Evolutionary conservation across 164 flowering plant genomes (phyloP), one percentile per base, ranked within the genome.

Genomic region (Amborella trichopoda): DNA sequence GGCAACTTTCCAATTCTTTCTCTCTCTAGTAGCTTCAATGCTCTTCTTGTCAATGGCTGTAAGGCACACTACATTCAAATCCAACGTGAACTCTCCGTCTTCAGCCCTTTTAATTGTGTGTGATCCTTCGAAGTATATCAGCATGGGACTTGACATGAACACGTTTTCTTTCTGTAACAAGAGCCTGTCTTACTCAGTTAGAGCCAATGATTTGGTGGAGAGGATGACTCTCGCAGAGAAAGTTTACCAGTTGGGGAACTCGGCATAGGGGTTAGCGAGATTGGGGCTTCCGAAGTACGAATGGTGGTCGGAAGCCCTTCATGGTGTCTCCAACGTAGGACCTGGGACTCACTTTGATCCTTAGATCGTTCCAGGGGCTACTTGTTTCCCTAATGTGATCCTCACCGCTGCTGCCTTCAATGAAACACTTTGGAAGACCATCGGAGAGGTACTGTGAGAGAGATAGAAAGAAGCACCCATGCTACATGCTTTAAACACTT

Each of bases 201-300:
- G 49, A 23, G 56, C 33, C 19, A 53, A 53, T 33, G 58, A 45
- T 25, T 34, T 53, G 50, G 25, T 53, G 3, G 44, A 45, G n/a
- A 10, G 50, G 9, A 44, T 53, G 58, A 37, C 58, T 1, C 28
- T 45, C 10, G 34, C 19, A 3, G 58, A 53, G 36, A 53, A 53
- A 40, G 58, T 37, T 12, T 6, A 20, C n/a, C 58, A 53, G 44
- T 50, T 53, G 17, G 58, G 58, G 1, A 40, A 53, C 34, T 23
- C 32, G 3, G 58, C 58, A 4, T 11, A 9, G 2, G 58, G 58
- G 3, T 49, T 53, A 9, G 25, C 48, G 5, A 34, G 58, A 26
- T 44, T 53, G 4, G 58, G 58, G 13, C 43, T 45, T n/a, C 58
- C 49, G 6, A 34, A 5, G 23, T 42, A 52, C 23, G 22, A 49